Conservation (phyloP, 2,329 filamentous ascomycete species). For the Scedosporium dehoogii region DNA sequence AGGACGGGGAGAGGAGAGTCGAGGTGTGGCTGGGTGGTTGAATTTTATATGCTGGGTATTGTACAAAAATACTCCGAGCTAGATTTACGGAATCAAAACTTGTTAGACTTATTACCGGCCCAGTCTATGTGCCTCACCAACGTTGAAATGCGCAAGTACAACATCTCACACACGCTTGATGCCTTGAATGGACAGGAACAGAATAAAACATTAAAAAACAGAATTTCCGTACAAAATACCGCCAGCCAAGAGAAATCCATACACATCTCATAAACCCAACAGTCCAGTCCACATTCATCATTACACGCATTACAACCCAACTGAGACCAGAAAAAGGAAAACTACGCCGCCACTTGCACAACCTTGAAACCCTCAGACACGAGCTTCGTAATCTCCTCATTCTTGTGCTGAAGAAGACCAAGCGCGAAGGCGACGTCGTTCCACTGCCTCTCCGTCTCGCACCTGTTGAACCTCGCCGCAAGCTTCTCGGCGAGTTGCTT, state of each 20-base stretch:
- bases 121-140: no score
- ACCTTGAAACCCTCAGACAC: conserved; percentile 68
- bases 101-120: not conserved
- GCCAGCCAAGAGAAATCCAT: not conserved
- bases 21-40: not conserved
- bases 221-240: not conserved
- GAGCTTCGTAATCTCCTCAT: conserved; percentile 74
- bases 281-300: not conserved
- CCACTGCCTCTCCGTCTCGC: conserved; percentile 92
- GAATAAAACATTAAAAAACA: no score
- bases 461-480: conserved; percentile 72
- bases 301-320: not conserved
- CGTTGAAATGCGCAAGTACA: no score
- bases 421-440: conserved; percentile 93
- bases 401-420: conserved; percentile 83
- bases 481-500: conserved; percentile 90
- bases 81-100: not conserved
- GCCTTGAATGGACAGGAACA: no score
- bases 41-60: conserved; percentile 6
- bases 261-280: not conserved
- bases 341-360: conserved; percentile 49
- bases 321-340: not conserved
- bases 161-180: no score
- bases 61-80: conserved; percentile 9
- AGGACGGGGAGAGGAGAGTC: not conserved